Evolutionary conservation across 495 filamentous ascomycete genomes (phyloP).

Genomic region (Penicillium salamii): DNA sequence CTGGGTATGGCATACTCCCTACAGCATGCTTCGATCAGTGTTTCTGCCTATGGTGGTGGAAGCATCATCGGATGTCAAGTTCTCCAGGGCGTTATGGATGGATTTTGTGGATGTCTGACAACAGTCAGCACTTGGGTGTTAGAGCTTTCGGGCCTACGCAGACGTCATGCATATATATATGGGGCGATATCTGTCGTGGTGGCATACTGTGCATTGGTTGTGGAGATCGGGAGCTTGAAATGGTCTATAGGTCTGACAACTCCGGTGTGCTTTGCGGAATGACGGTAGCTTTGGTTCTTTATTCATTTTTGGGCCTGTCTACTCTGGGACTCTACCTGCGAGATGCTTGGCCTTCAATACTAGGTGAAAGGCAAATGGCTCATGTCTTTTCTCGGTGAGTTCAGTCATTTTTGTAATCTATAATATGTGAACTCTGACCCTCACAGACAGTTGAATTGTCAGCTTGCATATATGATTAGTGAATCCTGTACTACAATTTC

Average conservation of each 20-base stretch:
- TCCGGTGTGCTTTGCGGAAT: conserved; percentile 34
- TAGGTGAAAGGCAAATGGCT: too few species aligned
- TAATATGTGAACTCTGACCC: too few species aligned
- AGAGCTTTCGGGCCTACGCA: conserved; percentile 61
- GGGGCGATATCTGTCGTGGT: conserved; percentile 57
- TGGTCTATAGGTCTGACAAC: conserved; percentile 63
- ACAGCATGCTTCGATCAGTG: conserved; percentile 10
- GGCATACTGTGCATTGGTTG: conserved; percentile 60
- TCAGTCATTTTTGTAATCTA: too few species aligned
- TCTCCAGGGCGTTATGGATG: conserved; percentile 73
- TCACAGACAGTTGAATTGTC: too few species aligned
- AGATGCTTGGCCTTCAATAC: too few species aligned
- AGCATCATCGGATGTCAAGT: conserved; percentile 57
- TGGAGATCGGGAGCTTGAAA: conserved; percentile 70
- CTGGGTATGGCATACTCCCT: conserved; percentile 44
- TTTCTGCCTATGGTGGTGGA: neutral
- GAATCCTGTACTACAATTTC: too few species aligned
- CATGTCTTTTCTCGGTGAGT: too few species aligned
- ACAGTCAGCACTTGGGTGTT: conserved; percentile 83
- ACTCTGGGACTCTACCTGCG: too few species aligned
- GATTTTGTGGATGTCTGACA: conserved; percentile 83
- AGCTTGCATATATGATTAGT: too few species aligned
- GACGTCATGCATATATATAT: conserved; percentile 69
- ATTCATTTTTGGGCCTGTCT: too few species aligned
- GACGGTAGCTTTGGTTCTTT: too few species aligned